phyloP scores from a whole-genome alignment of 305 asterid species.

The Euphrasia arctica region DNA sequence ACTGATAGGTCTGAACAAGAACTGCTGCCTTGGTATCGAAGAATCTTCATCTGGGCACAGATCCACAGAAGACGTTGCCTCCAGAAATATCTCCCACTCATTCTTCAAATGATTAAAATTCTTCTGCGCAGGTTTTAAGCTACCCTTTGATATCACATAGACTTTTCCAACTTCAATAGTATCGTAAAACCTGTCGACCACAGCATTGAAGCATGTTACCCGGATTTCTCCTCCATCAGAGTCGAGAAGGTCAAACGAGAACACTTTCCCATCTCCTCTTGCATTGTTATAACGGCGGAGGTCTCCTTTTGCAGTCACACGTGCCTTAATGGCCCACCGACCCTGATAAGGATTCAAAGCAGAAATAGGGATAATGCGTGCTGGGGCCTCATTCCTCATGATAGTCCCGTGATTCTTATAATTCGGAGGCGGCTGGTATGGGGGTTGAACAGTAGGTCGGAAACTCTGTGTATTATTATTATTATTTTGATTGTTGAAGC shows the following conservation, averaged over 20 bases:
- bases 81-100: slow-evolving; percentile 92
- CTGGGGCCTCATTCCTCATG: slow-evolving; percentile 94
- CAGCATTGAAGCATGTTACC: slow-evolving; percentile 88
- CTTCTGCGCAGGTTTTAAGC: slow-evolving; percentile 92
- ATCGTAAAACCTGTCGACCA: slow-evolving; percentile 79
- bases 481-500: slow-evolving; percentile 37
- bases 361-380: slow-evolving; percentile 85
- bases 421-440: slow-evolving; percentile 91
- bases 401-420: slow-evolving; percentile 81
- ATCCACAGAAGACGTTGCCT: slow-evolving; percentile 73
- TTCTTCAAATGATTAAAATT: slow-evolving; percentile 92
- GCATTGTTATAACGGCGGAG: slow-evolving; percentile 88
- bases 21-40: slow-evolving; percentile 87
- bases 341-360: slow-evolving; percentile 98
- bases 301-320: slow-evolving; percentile 95
- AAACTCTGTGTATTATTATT: slow-evolving; percentile 45
- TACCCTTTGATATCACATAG: slow-evolving; percentile 85
- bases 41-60: slow-evolving; percentile 80
- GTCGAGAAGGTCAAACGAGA: slow-evolving; percentile 93
- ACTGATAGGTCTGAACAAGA: slow-evolving; percentile 72
- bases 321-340: slow-evolving; percentile 97
- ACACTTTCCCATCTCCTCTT: slow-evolving; percentile 94
- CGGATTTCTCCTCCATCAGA: slow-evolving; percentile 97
- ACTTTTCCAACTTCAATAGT: slow-evolving; percentile 76
- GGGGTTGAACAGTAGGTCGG: slow-evolving; percentile 76